A percentile compares a stretch with the other conserved stretches of the same genome.
Conservation (phyloP, 2,329 filamentous ascomycete genomes). For the Colletotrichum sp. region DNA sequence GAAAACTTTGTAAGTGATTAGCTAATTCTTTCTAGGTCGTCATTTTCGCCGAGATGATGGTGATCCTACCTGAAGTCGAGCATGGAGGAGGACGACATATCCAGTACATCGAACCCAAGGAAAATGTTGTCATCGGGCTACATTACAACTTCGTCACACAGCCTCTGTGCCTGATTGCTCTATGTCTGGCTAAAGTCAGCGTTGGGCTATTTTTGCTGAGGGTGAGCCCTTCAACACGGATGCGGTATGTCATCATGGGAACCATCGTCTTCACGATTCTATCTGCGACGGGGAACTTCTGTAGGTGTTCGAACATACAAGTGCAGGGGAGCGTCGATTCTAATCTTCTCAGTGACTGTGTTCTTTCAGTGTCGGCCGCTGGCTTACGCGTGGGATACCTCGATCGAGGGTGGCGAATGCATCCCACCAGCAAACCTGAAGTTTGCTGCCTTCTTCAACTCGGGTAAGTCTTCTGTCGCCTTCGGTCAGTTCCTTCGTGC, state of each 20-base stretch:
- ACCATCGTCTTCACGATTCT: slow-evolving; percentile 29
- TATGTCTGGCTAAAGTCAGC: slow-evolving; percentile 32
- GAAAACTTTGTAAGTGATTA: background rate
- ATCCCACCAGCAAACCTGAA: slow-evolving; percentile 27
- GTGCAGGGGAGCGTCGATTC: background rate
- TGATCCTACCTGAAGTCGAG: slow-evolving; percentile 31
- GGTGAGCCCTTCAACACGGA: slow-evolving; percentile 24
- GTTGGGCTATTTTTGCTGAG: slow-evolving; percentile 33
- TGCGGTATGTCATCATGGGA: slow-evolving; percentile 25
- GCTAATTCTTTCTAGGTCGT: slow-evolving; percentile 2
- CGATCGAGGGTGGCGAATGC: slow-evolving; percentile 24
- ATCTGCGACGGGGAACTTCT: slow-evolving; percentile 25
- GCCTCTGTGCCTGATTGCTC: slow-evolving; percentile 29
- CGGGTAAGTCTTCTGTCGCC: background rate
- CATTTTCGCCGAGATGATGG: slow-evolving; percentile 29
- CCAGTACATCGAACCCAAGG: slow-evolving; percentile 27
- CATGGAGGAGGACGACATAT: slow-evolving; percentile 30
- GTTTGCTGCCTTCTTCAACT: slow-evolving; percentile 30
- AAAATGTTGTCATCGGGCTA: slow-evolving; percentile 26
- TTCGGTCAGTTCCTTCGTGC: background rate
- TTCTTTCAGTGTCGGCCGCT: slow-evolving; percentile 29
- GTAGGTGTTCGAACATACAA: background rate
- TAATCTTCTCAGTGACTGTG: slow-evolving; percentile 23
- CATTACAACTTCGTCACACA: slow-evolving; percentile 36
- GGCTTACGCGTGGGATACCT: slow-evolving; percentile 25